A percentile compares a stretch with the other conserved stretches of the same genome.
These are phyloP conservation scores for Eucalyptus curtisii DNA, from an alignment of 345 rosid genomes.

Conservation along the genomic window DNA sequence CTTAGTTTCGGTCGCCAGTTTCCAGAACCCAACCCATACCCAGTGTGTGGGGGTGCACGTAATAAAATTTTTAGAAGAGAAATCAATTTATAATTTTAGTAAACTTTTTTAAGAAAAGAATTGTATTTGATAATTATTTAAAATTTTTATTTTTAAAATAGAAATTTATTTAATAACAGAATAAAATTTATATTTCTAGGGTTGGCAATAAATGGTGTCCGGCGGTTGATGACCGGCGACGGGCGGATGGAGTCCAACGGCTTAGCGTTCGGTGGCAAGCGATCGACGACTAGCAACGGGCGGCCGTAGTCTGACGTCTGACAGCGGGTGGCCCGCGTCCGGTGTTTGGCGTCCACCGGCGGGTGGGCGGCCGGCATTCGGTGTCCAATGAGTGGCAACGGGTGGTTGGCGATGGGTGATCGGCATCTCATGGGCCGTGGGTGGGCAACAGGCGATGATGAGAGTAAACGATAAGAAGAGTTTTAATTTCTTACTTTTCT, in stretches of 20 bases:
- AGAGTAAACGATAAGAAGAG: too few relatives aligned
- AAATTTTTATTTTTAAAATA: too few relatives aligned
- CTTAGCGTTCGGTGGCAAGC: rapidly evolving
- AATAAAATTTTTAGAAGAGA: too few relatives aligned
- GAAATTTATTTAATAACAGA: too few relatives aligned
- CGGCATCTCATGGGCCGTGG: rapidly evolving
- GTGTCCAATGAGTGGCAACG: too few relatives aligned
- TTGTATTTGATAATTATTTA: rapidly evolving
- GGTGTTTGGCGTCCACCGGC: rapidly evolving
- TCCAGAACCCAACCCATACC: not conserved
- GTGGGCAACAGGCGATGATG: rapidly evolving
- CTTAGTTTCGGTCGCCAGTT: not conserved
- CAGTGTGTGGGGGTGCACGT: not conserved
- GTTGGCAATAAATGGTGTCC: rapidly evolving
- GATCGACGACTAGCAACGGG: rapidly evolving
- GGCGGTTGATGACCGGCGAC: rapidly evolving
- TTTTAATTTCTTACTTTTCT: too few relatives aligned
- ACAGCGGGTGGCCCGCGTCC: rapidly evolving
- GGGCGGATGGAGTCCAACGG: rapidly evolving
- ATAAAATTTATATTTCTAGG: too few relatives aligned
- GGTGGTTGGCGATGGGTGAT: too few relatives aligned
- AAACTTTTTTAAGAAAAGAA: too few relatives aligned
- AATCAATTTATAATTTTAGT: too few relatives aligned
- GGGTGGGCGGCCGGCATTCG: too few relatives aligned
- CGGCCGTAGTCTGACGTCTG: rapidly evolving